These are phyloP conservation scores for Diaporthe vexans DNA, from an alignment of 2,329 filamentous ascomycete genomes.

Conservation along the genomic window DNA sequence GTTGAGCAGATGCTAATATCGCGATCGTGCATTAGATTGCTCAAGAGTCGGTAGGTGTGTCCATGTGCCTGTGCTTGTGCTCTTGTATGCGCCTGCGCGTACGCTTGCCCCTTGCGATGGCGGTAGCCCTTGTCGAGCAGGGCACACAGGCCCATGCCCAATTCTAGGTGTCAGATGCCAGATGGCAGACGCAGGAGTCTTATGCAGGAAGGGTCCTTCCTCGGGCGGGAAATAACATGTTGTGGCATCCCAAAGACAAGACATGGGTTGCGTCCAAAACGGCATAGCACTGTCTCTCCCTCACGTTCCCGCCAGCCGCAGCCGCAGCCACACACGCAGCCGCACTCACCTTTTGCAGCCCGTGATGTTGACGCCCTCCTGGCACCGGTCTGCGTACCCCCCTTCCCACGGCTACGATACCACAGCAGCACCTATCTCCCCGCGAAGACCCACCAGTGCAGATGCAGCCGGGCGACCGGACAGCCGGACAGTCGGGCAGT, in stretches of 20 bases:
- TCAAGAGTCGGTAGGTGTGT: not conserved
- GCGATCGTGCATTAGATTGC: constrained; percentile 31
- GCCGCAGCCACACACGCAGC: constrained; percentile 17
- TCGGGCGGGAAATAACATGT: constrained; percentile 21
- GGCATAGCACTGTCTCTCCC: constrained; percentile 11
- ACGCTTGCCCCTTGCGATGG: constrained; percentile 5
- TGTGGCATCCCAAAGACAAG: constrained; percentile 11
- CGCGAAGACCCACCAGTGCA: not conserved
- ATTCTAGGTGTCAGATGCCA: constrained; percentile 22
- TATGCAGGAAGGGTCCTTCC: constrained; percentile 32
- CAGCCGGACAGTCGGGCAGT: constrained; percentile 1
- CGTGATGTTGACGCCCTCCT: not conserved
- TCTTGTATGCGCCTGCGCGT: not conserved
- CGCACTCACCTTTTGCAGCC: not conserved
- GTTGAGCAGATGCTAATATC: constrained; percentile 27
- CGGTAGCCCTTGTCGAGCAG: constrained; percentile 4
- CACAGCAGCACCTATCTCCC: not conserved
- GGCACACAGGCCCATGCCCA: constrained; percentile 24
- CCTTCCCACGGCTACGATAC: not conserved
- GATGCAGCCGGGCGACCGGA: not conserved
- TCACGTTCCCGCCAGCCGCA: not conserved
- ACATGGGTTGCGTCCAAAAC: constrained; percentile 21
- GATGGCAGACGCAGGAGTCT: constrained; percentile 27
- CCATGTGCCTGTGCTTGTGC: constrained; percentile 23
- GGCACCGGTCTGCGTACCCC: not conserved